Evolutionary conservation across 306 rosid species (phyloP).

Genomic region (Gillenia trifoliata): DNA sequence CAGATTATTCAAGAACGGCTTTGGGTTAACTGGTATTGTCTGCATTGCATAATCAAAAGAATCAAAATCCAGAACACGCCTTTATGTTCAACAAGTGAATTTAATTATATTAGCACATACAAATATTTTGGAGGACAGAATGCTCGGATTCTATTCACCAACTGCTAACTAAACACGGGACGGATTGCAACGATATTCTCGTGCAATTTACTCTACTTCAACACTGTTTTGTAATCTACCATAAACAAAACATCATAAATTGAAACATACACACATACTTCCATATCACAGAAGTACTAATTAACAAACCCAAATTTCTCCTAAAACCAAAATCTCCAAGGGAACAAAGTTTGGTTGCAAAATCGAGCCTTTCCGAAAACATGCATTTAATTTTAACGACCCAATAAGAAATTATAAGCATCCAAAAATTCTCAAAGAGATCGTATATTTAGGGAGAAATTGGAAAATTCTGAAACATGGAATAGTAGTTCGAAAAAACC

Average conservation of each 20-base stretch:
- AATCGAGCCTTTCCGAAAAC: background rate
- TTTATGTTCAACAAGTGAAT: background rate
- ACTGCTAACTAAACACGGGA: background rate
- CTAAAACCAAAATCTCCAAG: background rate
- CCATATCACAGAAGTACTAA: background rate
- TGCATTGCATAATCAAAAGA: slow-evolving; percentile 17
- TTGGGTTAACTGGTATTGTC: slow-evolving; percentile 58
- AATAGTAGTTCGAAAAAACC: background rate
- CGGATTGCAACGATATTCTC: background rate
- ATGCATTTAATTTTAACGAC: background rate
- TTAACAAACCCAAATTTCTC: background rate
- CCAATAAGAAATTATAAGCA: background rate
- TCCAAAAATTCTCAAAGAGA: background rate
- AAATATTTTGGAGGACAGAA: background rate
- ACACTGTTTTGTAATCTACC: background rate
- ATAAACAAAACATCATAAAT: background rate
- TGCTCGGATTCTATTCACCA: background rate
- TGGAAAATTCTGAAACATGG: background rate
- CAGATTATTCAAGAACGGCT: slow-evolving; percentile 59
- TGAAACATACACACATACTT: background rate
- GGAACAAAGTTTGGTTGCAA: background rate
- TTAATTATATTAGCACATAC: background rate
- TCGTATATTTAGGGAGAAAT: background rate
- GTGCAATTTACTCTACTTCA: background rate
- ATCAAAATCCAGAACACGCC: slow-evolving; percentile 1